Evolutionary conservation across 768 basidiomycete genomes (phyloP).

Genomic region (Pleurotus pulmonarius): DNA sequence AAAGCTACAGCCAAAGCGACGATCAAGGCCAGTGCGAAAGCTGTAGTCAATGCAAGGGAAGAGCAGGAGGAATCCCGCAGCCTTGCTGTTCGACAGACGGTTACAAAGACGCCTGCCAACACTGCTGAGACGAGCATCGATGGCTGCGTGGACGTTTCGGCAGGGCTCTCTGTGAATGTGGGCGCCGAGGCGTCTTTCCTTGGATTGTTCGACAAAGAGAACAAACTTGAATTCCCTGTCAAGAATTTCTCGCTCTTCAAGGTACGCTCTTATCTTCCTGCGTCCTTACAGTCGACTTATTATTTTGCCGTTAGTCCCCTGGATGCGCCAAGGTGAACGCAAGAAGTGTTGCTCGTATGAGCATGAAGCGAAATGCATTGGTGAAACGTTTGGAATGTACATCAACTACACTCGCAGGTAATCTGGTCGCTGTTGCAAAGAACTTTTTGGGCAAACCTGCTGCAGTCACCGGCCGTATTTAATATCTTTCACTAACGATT

Average conservation of each 20-base stretch:
- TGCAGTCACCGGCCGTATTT: not conserved
- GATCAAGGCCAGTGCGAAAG: conserved; percentile 11
- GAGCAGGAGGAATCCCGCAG: not conserved
- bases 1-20: conserved; percentile 21
- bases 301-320: not conserved
- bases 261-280: not conserved
- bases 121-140: conserved; percentile 13
- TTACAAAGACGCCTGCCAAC: not conserved
- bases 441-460: not conserved
- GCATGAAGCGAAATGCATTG: not conserved
- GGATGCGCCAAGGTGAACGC: not conserved
- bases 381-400: not conserved
- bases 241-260: not conserved
- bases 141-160: conserved; percentile 29
- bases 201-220: conserved; percentile 22
- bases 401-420: not conserved
- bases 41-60: conserved; percentile 4
- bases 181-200: conserved; percentile 29
- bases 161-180: conserved; percentile 24
- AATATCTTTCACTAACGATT: no score
- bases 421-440: not conserved
- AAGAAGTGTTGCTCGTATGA: not conserved
- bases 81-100: not conserved
- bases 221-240: not conserved
- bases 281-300: not conserved